These are phyloP conservation scores for Casaregolazyma lundiana DNA, from an alignment of 1,139 yeast genomes.

Conservation along the genomic window DNA sequence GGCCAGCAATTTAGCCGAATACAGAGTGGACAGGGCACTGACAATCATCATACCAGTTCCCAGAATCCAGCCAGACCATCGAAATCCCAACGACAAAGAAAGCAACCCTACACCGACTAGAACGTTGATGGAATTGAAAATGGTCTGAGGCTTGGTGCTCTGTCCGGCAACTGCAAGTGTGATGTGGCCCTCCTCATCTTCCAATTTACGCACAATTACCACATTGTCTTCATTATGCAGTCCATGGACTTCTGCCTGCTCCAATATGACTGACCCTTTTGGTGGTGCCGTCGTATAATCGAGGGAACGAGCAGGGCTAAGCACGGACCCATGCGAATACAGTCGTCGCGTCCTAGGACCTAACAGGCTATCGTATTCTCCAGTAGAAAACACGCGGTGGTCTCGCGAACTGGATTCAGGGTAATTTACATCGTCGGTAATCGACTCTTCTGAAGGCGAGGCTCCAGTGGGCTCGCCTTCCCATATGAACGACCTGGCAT, in stretches of 20 bases:
- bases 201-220: slow-evolving; percentile 58
- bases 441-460: slow-evolving; percentile 2
- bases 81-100: slow-evolving; percentile 76
- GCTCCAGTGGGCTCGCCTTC: slow-evolving; percentile 25
- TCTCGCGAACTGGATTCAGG: background rate
- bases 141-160: slow-evolving; percentile 83
- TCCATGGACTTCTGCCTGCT: slow-evolving; percentile 27
- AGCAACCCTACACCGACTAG: slow-evolving; percentile 82
- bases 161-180: slow-evolving; percentile 75
- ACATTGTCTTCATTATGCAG: slow-evolving; percentile 47
- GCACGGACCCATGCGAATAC: background rate
- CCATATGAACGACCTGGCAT: slow-evolving; percentile 47
- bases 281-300: slow-evolving; percentile 10
- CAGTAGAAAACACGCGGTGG: background rate
- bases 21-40: slow-evolving; percentile 60
- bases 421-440: slow-evolving; percentile 2
- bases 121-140: slow-evolving; percentile 82
- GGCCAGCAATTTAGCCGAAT: slow-evolving; percentile 64
- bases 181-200: slow-evolving; percentile 68
- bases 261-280: slow-evolving; percentile 23
- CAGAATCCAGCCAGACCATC: slow-evolving; percentile 72
- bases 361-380: slow-evolving; percentile 6
- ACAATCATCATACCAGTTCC: slow-evolving; percentile 53
- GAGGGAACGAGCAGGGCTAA: background rate
- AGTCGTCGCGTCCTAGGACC: background rate